Percentiles rank a stretch among this genome's conserved stretches.
phyloP scores from a whole-genome alignment of 352 stramenopile genomes.

The Phytophthora pluvialis region DNA sequence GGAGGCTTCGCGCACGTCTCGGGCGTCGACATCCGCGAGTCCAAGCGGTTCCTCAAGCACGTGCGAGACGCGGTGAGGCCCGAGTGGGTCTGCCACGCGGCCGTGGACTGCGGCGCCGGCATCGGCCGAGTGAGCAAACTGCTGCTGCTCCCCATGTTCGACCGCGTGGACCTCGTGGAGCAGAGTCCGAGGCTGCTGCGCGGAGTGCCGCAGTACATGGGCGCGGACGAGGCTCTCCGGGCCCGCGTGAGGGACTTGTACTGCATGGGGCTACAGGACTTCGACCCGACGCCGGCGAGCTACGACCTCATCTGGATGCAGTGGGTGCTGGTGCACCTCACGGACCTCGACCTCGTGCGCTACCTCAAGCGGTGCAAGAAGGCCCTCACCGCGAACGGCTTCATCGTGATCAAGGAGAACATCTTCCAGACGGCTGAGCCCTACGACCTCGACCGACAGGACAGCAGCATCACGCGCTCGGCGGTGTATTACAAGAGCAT shows the following conservation, averaged over 20 bases:
- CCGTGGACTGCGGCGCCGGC: constrained; percentile 88
- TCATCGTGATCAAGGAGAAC: constrained; percentile 93
- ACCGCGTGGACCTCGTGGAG: constrained; percentile 94
- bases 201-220: constrained; percentile 91
- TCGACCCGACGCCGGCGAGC: constrained; percentile 60
- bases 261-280: constrained; percentile 94
- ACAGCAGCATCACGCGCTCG: constrained; percentile 94
- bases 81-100: constrained; percentile 52
- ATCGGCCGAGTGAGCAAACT: constrained; percentile 96
- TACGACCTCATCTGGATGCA: constrained; percentile 98
- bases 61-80: constrained; percentile 48
- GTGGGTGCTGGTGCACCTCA: constrained; percentile 96
- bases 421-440: constrained; percentile 62
- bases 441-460: constrained; percentile 94
- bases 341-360: constrained; percentile 93
- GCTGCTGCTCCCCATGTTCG: constrained; percentile 90
- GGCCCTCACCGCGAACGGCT: constrained; percentile 60
- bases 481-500: constrained; percentile 92
- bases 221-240: constrained; percentile 36
- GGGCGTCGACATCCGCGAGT: constrained; percentile 80
- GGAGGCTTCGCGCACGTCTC: constrained; percentile 91
- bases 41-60: constrained; percentile 60
- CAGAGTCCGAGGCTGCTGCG: constrained; percentile 92
- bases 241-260: constrained; percentile 76
- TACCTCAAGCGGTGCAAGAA: constrained; percentile 92